A percentile compares a stretch with the other conserved stretches of the same genome.
phyloP scores from a whole-genome alignment of 306 rosid species.

The Malus sylvestris region DNA sequence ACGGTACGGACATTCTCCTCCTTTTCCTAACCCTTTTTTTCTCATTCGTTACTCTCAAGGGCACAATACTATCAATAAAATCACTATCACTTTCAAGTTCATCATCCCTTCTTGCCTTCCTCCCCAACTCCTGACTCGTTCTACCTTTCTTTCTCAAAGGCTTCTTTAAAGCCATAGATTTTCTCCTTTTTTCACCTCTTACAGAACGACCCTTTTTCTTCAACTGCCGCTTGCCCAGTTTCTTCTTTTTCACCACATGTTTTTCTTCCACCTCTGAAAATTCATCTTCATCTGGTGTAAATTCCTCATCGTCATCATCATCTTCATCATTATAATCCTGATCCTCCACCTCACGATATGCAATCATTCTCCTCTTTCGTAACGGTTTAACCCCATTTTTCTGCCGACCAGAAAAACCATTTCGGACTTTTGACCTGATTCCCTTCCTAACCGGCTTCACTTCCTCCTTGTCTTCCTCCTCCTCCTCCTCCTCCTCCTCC shows the following conservation, averaged over 20 bases:
- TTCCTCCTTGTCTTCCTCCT: conserved; percentile 15
- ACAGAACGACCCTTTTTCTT: conserved; percentile 34
- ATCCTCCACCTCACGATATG: conserved; percentile 19
- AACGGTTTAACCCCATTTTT: conserved; percentile 9
- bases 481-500: conserved; percentile 10
- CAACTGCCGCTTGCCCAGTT: conserved; percentile 33
- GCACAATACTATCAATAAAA: conserved; percentile 31
- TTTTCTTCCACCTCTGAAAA: conserved; percentile 60
- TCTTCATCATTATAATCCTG: conserved; percentile 31
- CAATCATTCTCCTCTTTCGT: conserved; percentile 12
- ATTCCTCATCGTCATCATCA: conserved; percentile 60
- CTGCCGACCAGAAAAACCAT: conserved; percentile 4
- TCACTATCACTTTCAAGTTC: conserved; percentile 34
- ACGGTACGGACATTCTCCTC: conserved; percentile 30
- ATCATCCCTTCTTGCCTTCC: conserved; percentile 32
- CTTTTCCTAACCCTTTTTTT: conserved; percentile 25
- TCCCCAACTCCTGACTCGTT: conserved; percentile 33
- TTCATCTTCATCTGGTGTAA: conserved; percentile 71
- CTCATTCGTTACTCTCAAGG: conserved; percentile 26
- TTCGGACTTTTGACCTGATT: conserved; percentile 5
- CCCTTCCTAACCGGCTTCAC: conserved; percentile 9
- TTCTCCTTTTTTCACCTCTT: conserved; percentile 40
- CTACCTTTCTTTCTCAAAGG: conserved; percentile 50
- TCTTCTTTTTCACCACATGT: conserved; percentile 36
- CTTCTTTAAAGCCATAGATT: conserved; percentile 48